A percentile compares a stretch with the other conserved stretches of the same genome.
These are phyloP conservation scores for Lodderomyces jiufengensis DNA, from an alignment of 1,139 yeast species.

Conservation along the genomic window DNA sequence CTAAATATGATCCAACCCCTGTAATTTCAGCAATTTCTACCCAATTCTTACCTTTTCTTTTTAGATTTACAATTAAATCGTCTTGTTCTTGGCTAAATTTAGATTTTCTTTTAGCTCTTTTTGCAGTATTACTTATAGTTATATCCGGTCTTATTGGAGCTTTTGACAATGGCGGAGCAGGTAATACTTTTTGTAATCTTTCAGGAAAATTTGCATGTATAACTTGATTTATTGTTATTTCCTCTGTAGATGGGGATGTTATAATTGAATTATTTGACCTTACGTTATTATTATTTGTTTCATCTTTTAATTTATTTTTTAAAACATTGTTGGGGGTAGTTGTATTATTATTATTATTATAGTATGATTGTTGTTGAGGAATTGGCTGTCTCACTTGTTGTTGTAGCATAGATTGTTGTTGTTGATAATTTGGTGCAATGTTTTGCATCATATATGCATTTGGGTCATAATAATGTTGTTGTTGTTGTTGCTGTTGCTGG, in stretches of 20 bases:
- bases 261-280: conserved; percentile 4
- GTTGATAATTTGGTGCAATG: conserved; percentile 4
- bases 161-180: conserved; percentile 36
- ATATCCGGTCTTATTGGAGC: conserved; percentile 33
- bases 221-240: conserved; percentile 7
- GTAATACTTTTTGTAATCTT: conserved; percentile 23
- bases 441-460: conserved; percentile 3
- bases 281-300: conserved; percentile 6
- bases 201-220: conserved; percentile 16
- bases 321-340: too few relatives aligned
- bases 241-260: conserved; percentile 1
- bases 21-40: conserved; percentile 69
- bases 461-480: conserved; percentile 5
- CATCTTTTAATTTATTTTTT: too few relatives aligned
- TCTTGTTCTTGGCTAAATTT: conserved; percentile 71
- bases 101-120: conserved; percentile 56
- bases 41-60: conserved; percentile 67
- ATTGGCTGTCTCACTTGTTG: conserved; percentile 2
- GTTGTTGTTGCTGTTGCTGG: conserved; percentile 12
- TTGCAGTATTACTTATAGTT: conserved; percentile 29
- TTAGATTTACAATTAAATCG: conserved; percentile 56
- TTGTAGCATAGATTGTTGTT: conserved; percentile 6
- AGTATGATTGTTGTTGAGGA: conserved; percentile 1
- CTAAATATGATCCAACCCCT: conserved; percentile 63
- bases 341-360: too few relatives aligned